These are phyloP conservation scores for Fusarium goolgardi DNA, from an alignment of 2,329 filamentous ascomycete genomes.

Conservation along the genomic window DNA sequence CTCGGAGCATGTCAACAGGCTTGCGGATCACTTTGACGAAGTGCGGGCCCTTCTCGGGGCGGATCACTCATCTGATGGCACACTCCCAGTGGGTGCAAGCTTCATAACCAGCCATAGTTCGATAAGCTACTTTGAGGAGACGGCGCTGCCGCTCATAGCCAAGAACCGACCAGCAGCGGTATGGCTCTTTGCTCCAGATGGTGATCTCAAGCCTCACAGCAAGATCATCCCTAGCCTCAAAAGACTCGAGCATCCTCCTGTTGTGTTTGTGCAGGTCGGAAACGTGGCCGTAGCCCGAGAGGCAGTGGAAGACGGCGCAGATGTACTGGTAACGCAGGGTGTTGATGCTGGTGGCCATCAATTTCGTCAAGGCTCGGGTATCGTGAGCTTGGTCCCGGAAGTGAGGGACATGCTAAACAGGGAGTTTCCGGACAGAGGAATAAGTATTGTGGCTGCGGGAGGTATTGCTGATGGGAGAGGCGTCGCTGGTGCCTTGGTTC, in stretches of 20 bases:
- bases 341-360: conserved; percentile 74
- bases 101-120: conserved; percentile 68
- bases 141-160: conserved; percentile 63
- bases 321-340: conserved; percentile 72
- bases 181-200: conserved; percentile 74
- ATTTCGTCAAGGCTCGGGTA: conserved; percentile 62
- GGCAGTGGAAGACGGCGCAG: conserved; percentile 61
- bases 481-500: conserved; percentile 64
- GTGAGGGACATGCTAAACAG: conserved; percentile 59
- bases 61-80: conserved; percentile 51
- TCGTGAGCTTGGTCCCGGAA: conserved; percentile 69
- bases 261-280: conserved; percentile 71
- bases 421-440: conserved; percentile 50
- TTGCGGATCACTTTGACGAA: conserved; percentile 50
- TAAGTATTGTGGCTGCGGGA: conserved; percentile 66
- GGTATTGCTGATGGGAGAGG: conserved; percentile 68
- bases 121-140: conserved; percentile 54
- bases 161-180: conserved; percentile 67
- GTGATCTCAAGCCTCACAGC: conserved; percentile 54
- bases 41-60: conserved; percentile 46
- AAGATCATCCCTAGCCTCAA: conserved; percentile 54
- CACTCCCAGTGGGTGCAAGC: conserved; percentile 66
- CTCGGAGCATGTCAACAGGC: conserved; percentile 50
- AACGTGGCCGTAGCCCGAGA: conserved; percentile 66
- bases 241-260: conserved; percentile 50